phyloP scores from a whole-genome alignment of 305 asterid species.

The Fraxinus ornus region DNA sequence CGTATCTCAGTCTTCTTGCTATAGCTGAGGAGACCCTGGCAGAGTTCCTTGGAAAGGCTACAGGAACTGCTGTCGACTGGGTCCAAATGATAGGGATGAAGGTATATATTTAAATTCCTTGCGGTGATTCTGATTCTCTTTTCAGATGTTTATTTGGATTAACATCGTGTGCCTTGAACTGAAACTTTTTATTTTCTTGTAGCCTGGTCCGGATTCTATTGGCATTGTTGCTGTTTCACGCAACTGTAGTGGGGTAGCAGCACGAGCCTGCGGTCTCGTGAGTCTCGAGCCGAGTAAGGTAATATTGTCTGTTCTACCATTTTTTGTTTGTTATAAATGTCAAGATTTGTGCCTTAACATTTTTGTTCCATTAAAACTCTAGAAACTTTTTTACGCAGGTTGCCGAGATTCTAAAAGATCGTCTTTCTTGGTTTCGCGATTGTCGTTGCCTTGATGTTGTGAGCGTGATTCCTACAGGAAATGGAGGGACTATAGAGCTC shows the following conservation, averaged over 20 bases:
- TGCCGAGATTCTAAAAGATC: conserved; percentile 93
- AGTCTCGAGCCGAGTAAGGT: conserved; percentile 98
- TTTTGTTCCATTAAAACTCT: not conserved
- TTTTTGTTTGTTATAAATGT: not conserved
- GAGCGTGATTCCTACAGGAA: conserved; percentile 81
- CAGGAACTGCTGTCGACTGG: conserved; percentile 99
- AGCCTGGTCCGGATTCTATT: conserved; percentile 99
- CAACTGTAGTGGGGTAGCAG: conserved; percentile 93
- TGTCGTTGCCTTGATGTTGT: conserved; percentile 79
- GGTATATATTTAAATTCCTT: conserved; percentile 37
- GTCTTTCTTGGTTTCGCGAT: conserved; percentile 89
- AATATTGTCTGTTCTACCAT: not conserved
- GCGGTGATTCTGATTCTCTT: not conserved
- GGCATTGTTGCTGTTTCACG: conserved; percentile 99
- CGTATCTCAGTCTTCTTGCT: conserved; percentile 66
- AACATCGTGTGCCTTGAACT: not conserved
- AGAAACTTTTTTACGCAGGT: conserved; percentile 41
- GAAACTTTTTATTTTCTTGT: not conserved
- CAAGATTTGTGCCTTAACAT: not conserved
- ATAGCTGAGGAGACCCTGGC: conserved; percentile 99
- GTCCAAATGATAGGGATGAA: conserved; percentile 99
- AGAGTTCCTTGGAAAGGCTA: conserved; percentile 99
- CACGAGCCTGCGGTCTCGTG: conserved; percentile 99
- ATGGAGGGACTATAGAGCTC: conserved; percentile 92
- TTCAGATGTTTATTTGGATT: not conserved